These are phyloP conservation scores for Fraxinus latifolia DNA, from an alignment of 305 asterid genomes.

Conservation along the genomic window DNA sequence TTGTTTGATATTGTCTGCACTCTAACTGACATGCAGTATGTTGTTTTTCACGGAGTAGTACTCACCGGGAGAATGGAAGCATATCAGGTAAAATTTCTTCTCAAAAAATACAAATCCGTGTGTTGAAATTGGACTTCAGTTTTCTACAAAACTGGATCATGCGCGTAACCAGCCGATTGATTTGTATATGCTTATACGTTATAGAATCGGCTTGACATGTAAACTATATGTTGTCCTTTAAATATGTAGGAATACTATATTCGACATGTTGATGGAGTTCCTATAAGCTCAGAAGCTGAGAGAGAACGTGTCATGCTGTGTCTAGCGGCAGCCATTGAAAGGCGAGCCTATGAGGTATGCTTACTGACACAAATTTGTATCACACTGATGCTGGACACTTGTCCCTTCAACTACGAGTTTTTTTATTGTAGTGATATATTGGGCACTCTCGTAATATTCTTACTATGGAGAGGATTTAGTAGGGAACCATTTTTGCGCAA, in stretches of 20 bases:
- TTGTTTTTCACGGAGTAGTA: slow-evolving; percentile 73
- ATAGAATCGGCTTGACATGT: not conserved
- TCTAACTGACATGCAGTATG: slow-evolving; percentile 79
- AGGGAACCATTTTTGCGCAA: not conserved
- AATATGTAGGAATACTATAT: slow-evolving; percentile 62
- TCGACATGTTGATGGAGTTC: slow-evolving; percentile 75
- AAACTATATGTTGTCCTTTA: slow-evolving; percentile 7
- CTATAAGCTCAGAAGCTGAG: slow-evolving; percentile 76
- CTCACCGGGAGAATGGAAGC: slow-evolving; percentile 65
- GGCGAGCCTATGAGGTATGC: slow-evolving; percentile 60
- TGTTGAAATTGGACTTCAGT: not conserved
- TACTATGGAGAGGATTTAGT: not conserved
- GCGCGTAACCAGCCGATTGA: not conserved
- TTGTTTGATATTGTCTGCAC: slow-evolving; percentile 73
- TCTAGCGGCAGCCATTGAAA: slow-evolving; percentile 79
- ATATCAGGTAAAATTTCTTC: slow-evolving; percentile 47
- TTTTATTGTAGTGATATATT: not conserved
- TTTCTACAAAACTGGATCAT: not conserved
- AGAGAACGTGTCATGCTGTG: slow-evolving; percentile 67
- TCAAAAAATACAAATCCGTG: not conserved
- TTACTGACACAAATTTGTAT: not conserved
- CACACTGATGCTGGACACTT: not conserved
- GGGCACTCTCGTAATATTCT: not conserved
- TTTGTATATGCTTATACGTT: not conserved
- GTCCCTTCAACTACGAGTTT: not conserved